Evolutionary conservation across 202 grass and related monocot genomes (phyloP), one percentile per base, ranked within the genome.

Genomic region (Musa balbisiana): DNA sequence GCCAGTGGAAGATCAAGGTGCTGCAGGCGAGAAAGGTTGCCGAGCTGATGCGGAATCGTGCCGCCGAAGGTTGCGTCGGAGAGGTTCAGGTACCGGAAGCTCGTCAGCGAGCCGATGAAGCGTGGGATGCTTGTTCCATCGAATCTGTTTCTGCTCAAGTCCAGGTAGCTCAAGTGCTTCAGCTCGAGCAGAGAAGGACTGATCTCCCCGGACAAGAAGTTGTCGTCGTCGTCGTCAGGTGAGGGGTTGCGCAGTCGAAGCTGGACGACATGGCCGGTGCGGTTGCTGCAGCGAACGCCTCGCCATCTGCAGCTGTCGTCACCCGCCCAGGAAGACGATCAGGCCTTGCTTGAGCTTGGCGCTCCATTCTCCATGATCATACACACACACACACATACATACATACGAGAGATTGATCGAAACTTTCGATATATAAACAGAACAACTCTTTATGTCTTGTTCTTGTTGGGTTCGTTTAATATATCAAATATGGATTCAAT

Each of bases 101-200:
- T 64, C 15, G 33, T 16, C 1, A 76, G 33, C 2, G n/a, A 51
- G 13, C 74, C 60, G 9, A 65, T 52, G 19, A 65, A 76, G 1
- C 51, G 29, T 12, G 23, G 74, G 17, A 76, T 65, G 17, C 6
- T 51, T 12, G 33, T 24, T 23, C 74, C 74, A 9, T 26, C 52
- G 59, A 76, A 64, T 51, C 49, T 19, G 23, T 64, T 76, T 29
- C 19, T 3, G 49, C 74, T 76, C 14, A 65, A 33, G 22, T 76
- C 74, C 11, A 76, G 20, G 20, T 49, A 65, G 11, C 19, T 26
- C 49, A 76, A 22, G 17, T 53, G 43, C 43, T 64, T 51, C 43
- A 76, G 59, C 2, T 21, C 33, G 22, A 53, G 56, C 27, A 76
- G 51, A 65, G 43, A 64, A 26, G 59, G 27, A 65, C 64, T 65